Base-by-base conservation (phyloP, 2,329 filamentous ascomycete species). In the Seiridium unicorne region DNA sequence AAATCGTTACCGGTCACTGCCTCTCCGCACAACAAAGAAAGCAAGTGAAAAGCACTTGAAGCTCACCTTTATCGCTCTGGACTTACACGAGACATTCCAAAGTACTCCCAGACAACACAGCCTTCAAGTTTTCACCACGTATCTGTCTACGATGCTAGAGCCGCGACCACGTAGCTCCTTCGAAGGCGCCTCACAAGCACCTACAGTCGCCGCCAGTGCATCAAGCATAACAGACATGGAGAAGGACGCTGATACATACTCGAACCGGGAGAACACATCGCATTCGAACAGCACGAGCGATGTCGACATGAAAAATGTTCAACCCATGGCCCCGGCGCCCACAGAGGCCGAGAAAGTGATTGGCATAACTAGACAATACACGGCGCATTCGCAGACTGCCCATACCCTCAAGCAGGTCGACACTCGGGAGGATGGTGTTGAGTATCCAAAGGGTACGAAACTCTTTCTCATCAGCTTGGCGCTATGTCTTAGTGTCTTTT, bases 401-500 rank as follows among this genome's bases (percentile, higher is more conserved):
- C 55, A 64, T 18, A 44, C 63, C 4, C 60, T 74, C 34, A 62
- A 64, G 13, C 67, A 61, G 32, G 64, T 65, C 6, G 60, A 64
- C 32, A 76, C 75, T 4, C 68, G 75, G 54, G 73, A 77, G 53
- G 75, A 78, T 63, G 75, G 76, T 36, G 60, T 68, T 6, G 71
- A 73, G 53, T 79, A 79, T 60, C 74, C 76, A 0, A 64, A 61
- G 0, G 76, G 76, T 40, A 8, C 69, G 34, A 74, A 73, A 59
- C 71, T 79, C 7, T 46, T 5, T 3, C 63, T 81, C 7, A 79
- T 81, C 60, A 72, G 72, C n/a, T 65, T 79, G 4, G 78, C 78
- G 1, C 63, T 81, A 59, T 79, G 76, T 61, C 65, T 81, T 26
- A 74, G 72, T 47, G 77, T 81, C 6, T 79, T 81, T 60, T 69